Percentiles rank a stretch among this genome's conserved stretches.
Evolutionary conservation across 1,284 basidiomycete genomes (phyloP).

Genomic region (Austroboletus niveus): DNA sequence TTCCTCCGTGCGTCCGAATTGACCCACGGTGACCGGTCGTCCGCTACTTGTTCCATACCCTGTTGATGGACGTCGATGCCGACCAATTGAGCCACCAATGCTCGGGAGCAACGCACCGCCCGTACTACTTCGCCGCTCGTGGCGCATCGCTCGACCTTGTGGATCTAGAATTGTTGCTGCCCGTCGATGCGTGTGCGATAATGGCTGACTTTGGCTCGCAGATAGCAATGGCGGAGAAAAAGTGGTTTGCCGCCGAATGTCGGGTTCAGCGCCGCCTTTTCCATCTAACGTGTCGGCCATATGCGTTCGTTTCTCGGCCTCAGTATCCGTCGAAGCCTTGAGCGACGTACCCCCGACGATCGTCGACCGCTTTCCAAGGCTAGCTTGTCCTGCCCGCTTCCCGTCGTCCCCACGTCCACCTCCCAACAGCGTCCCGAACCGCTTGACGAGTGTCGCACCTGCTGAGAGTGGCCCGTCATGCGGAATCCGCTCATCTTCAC

Average conservation of each 20-base stretch:
- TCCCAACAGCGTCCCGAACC: constrained; percentile 67
- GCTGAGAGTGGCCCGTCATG: constrained; percentile 44
- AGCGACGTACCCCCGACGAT: constrained; percentile 49
- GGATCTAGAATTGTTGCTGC: constrained; percentile 75
- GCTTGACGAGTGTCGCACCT: constrained; percentile 68
- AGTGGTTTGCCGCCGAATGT: constrained; percentile 28
- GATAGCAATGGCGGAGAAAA: constrained; percentile 38
- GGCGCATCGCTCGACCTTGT: constrained; percentile 52
- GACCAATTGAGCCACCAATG: constrained; percentile 56
- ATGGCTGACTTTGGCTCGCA: constrained; percentile 55
- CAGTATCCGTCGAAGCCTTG: constrained; percentile 38
- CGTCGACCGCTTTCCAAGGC: constrained; percentile 46
- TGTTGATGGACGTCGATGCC: constrained; percentile 65
- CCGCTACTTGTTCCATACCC: constrained; percentile 44
- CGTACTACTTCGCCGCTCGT: constrained; percentile 76
- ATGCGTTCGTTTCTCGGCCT: constrained; percentile 21
- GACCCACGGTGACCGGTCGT: constrained; percentile 43
- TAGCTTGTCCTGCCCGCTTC: constrained; percentile 34
- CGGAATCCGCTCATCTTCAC: constrained; percentile 25
- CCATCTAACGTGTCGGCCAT: constrained; percentile 17
- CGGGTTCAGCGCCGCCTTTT: constrained; percentile 15
- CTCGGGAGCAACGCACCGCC: constrained; percentile 57
- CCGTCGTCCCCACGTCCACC: constrained; percentile 44
- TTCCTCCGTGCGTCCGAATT: constrained; percentile 53
- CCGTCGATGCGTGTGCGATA: constrained; percentile 57